Percentiles rank a stretch among this genome's conserved stretches.
Evolutionary conservation across 163 green algal genomes (phyloP).

Genomic region (Scenedesmus sp.): DNA sequence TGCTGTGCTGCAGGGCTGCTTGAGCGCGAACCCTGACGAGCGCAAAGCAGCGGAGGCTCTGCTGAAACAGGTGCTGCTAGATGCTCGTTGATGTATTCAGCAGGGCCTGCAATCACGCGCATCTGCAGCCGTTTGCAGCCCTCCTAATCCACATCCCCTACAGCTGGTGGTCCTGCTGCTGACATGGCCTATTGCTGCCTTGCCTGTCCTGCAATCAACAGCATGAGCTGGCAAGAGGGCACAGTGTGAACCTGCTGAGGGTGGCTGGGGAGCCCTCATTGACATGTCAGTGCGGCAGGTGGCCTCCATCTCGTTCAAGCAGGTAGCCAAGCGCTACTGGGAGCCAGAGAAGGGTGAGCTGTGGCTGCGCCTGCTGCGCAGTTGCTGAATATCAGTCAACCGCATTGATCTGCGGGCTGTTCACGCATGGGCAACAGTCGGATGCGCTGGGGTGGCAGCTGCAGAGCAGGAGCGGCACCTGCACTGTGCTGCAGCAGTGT

Average conservation of each 20-base stretch:
- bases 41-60: conserved; percentile 77
- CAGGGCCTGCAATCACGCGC: neutral
- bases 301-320: conserved; percentile 96
- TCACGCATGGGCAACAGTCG: conserved; percentile 62
- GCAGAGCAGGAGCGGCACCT: too few relatives aligned
- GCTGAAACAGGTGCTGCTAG: conserved; percentile 75
- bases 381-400: neutral
- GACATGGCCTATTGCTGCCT: neutral
- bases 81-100: neutral
- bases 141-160: neutral
- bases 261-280: conserved; percentile 82
- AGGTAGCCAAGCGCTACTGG: conserved; percentile 90
- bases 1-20: conserved; percentile 70
- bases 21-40: conserved; percentile 68
- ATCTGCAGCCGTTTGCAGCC: neutral
- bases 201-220: conserved; percentile 53
- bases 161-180: neutral
- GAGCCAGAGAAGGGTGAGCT: conserved; percentile 60
- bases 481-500: neutral
- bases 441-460: neutral
- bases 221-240: conserved; percentile 78
- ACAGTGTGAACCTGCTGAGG: conserved; percentile 86
- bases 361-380: neutral
- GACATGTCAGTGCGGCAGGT: conserved; percentile 85
- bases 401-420: neutral